Evolutionary conservation across 2,329 filamentous ascomycete genomes (phyloP), one percentile per base, ranked within the genome.

Genomic region (Aureobasidium uvarum): DNA sequence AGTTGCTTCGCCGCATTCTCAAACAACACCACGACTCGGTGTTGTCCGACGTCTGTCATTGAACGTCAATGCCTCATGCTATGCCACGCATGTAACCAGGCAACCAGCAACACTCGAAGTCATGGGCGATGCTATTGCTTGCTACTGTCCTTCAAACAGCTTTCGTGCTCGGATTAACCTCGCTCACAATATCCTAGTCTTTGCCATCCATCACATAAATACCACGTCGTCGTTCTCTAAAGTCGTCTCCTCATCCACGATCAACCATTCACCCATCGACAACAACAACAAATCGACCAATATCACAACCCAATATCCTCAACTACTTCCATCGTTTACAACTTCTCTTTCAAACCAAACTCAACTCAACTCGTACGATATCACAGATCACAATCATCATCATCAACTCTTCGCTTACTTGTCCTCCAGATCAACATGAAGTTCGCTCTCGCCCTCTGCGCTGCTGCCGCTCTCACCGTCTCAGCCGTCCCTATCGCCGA

Each of bases 371-470:
- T 10, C 36, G 54, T 58, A 58, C 23, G 54, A 33, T 14, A 58
- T 31, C 28, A 5, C 14, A 10, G 8, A 16, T 18, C 43, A 50
- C 18, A 50, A 8, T 18, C 41, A 10, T 3, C 41, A 10, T 3
- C 6, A n/a, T 33, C 33, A 23, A 48, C 18, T 13, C 5, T 28
- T 50, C 14, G 41, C 33, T 62, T 20, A 48, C 58, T 46, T 14
- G 25, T n/a, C 10, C 16, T 23, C 10, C 20, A 62, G 41, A 36
- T 13, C 31, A 62, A 1, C 23, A 62, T 62, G 58, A 62, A 62
- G 58, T 50, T 46, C 28, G 45, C 58, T 48, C 45, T 62, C 31
- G 58, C 28, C 28, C 58, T 62, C 58, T 62, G 58, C 23, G 45
- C 45, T 18, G 45, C 45, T 28, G n/a, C 58, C 16, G 43, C 43